These are phyloP conservation scores for Cordyceps tenuipes DNA, from an alignment of 2,329 filamentous ascomycete species.

Conservation along the genomic window DNA sequence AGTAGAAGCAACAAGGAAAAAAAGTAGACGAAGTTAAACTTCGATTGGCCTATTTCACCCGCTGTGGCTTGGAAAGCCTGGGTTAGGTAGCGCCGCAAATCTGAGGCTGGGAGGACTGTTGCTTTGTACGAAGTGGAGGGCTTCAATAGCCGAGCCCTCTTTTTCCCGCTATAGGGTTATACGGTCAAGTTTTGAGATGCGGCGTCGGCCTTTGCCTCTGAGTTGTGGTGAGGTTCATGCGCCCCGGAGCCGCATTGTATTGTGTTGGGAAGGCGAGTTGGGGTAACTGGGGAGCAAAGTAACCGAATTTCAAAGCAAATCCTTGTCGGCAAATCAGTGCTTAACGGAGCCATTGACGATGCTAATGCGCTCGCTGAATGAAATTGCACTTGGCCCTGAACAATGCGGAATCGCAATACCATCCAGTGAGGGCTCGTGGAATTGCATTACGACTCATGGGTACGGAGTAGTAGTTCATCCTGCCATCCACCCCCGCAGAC, in stretches of 20 bases:
- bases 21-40: neutral
- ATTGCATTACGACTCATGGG: slow-evolving; percentile 2
- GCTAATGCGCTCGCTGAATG: neutral
- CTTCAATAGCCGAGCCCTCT: slow-evolving; percentile 3
- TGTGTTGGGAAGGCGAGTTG: no score
- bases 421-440: slow-evolving; percentile 1
- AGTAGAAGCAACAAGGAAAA: neutral
- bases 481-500: neutral
- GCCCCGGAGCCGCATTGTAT: neutral
- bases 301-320: no score
- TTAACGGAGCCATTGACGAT: no score
- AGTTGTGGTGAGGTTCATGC: neutral
- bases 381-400: neutral
- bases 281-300: no score
- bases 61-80: slow-evolving; percentile 1
- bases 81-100: neutral
- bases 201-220: neutral
- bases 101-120: neutral
- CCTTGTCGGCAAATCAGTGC: no score
- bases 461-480: neutral
- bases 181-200: slow-evolving; percentile 4
- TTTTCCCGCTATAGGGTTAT: neutral
- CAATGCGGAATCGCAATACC: no score
- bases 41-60: neutral
- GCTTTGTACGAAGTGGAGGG: neutral